Percentiles rank a stretch among this genome's conserved stretches.
Evolutionary conservation across 2,329 filamentous ascomycete genomes (phyloP).

Genomic region (Cladorrhinum sp.): DNA sequence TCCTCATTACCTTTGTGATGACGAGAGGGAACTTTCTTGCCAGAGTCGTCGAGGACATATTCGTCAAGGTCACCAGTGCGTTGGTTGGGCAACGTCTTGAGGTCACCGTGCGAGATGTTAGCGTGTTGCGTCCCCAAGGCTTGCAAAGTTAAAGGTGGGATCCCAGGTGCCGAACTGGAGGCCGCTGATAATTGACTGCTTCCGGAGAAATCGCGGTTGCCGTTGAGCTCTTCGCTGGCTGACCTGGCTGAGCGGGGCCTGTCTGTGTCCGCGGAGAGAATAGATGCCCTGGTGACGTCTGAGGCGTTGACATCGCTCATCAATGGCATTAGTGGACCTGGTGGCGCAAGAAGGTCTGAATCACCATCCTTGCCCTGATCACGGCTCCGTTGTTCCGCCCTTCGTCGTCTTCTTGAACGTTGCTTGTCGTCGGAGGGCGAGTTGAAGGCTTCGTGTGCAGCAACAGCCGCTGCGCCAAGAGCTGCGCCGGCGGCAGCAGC

Average conservation of each 20-base stretch:
- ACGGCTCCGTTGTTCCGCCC: slow-evolving; percentile 50
- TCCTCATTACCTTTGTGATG: slow-evolving; percentile 28
- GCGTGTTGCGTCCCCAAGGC: slow-evolving; percentile 66
- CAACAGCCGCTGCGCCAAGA: slow-evolving; percentile 36
- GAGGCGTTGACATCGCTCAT: slow-evolving; percentile 83
- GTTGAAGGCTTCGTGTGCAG: slow-evolving; percentile 30
- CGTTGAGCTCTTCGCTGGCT: slow-evolving; percentile 59
- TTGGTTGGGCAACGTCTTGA: slow-evolving; percentile 52
- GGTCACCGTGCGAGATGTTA: slow-evolving; percentile 58
- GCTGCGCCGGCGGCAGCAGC: slow-evolving; percentile 46
- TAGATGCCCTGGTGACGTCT: slow-evolving; percentile 82
- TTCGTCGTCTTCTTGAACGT: slow-evolving; percentile 50
- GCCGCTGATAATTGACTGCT: slow-evolving; percentile 59
- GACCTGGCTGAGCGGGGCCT: slow-evolving; percentile 61
- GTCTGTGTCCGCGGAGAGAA: slow-evolving; percentile 77
- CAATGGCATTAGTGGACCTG: slow-evolving; percentile 75
- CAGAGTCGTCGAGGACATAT: slow-evolving; percentile 47
- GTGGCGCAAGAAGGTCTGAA: slow-evolving; percentile 51
- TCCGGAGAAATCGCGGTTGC: slow-evolving; percentile 58
- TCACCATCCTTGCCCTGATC: slow-evolving; percentile 44
- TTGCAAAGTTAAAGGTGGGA: slow-evolving; percentile 49
- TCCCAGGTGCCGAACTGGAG: slow-evolving; percentile 59
- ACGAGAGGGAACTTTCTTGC: slow-evolving; percentile 39
- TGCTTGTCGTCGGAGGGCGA: slow-evolving; percentile 51
- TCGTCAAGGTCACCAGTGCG: slow-evolving; percentile 41